Evolutionary conservation across 768 basidiomycete species (phyloP), one percentile per base, ranked within the genome.

Genomic region (Kwoniella sp.): DNA sequence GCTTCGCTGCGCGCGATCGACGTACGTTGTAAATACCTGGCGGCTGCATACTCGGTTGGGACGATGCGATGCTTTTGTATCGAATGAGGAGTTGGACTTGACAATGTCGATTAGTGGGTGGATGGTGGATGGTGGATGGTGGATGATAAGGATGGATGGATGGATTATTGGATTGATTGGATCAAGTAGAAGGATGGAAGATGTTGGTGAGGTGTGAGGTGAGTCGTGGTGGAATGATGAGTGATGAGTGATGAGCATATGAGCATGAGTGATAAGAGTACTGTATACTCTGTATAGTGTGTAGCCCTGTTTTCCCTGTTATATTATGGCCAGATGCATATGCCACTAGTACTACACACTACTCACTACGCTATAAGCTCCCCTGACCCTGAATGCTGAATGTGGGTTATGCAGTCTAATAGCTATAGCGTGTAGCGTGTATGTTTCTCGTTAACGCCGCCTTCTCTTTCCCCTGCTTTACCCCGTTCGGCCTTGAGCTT

Each of bases 11-110:
- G 15, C 25, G 41, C n/a, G 41, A 53, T 23, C 9, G 34, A 70
- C 69, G 53, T 51, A 71, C 69, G 58, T 71, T 71, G 50, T 71
- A 71, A 26, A 71, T 71, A 9, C 62, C 63, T 17, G 69, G 69
- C 38, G 69, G 69, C 56, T 71, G 69, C 69, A 71, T 70, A 11
- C 23, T 66, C 8, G 41, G 41, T 45, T n/a, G n/a, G n/a, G n/a
- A n/a, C n/a, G n/a, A n/a, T n/a, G n/a, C 41, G 41, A 45, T 45
- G 41, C 8, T 45, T 45, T 45, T 45, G 41, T 45, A n/a, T n/a
- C n/a, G n/a, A n/a, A n/a, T n/a, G n/a, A n/a, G n/a, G n/a, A n/a
- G n/a, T n/a, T n/a, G 9, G 41, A 37, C 34, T 37, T 37, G 34
- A 7, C 41, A 45, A 45, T 8, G 9, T 17, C 34, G 34, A 17